Conservation (phyloP, 345 rosid species). For the Conringia planisiliqua region DNA sequence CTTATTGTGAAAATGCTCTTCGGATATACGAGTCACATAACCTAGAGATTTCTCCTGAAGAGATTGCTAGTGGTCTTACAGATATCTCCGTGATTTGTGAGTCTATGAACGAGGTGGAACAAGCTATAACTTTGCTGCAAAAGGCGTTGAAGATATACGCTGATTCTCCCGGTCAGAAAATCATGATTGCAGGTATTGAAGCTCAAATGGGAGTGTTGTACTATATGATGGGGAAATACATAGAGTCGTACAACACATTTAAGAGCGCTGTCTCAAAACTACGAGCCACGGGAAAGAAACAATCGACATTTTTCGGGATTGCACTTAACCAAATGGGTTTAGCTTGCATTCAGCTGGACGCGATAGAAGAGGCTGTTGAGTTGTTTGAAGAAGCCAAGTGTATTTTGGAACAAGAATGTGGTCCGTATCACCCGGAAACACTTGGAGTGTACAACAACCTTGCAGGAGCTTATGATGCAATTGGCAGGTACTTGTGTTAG, state of each 20-base stretch:
- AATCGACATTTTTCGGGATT: slow-evolving; percentile 78
- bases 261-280: slow-evolving; percentile 61
- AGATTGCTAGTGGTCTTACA: slow-evolving; percentile 83
- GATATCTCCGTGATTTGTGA: slow-evolving; percentile 79
- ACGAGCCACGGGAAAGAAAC: slow-evolving; percentile 71
- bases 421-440: slow-evolving; percentile 85
- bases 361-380: slow-evolving; percentile 72
- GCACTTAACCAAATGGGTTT: slow-evolving; percentile 95
- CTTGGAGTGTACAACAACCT: slow-evolving; percentile 90
- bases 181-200: slow-evolving; percentile 81
- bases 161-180: slow-evolving; percentile 70
- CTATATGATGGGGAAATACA: slow-evolving; percentile 76
- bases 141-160: slow-evolving; percentile 69
- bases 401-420: slow-evolving; percentile 66
- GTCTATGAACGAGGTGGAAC: slow-evolving; percentile 80
- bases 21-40: slow-evolving; percentile 66
- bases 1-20: slow-evolving; percentile 85
- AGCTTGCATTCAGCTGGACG: slow-evolving; percentile 71
- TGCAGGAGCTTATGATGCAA: slow-evolving; percentile 91
- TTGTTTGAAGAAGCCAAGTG: slow-evolving; percentile 81
- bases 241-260: slow-evolving; percentile 69
- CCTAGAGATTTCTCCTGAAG: slow-evolving; percentile 62
- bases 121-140: slow-evolving; percentile 68
- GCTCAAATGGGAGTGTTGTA: slow-evolving; percentile 92
- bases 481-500: slow-evolving; percentile 65